These are phyloP conservation scores for Cordyceps javanica DNA, from an alignment of 2,329 filamentous ascomycete species.

Conservation along the genomic window DNA sequence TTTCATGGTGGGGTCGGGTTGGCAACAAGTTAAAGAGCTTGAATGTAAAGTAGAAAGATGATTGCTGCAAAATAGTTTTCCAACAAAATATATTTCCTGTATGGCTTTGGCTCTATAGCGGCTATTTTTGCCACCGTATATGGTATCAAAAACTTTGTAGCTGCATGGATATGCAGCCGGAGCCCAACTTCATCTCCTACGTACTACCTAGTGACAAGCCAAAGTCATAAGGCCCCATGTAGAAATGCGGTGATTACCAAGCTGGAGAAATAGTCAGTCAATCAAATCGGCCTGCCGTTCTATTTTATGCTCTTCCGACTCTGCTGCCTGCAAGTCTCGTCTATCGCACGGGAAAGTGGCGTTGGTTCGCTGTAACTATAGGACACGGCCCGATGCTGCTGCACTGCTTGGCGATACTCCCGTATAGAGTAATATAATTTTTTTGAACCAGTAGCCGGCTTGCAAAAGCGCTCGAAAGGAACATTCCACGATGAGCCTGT, in stretches of 20 bases:
- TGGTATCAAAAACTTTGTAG: too few species aligned
- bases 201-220: too few species aligned
- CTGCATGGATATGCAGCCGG: too few species aligned
- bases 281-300: background rate
- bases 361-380: background rate
- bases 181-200: too few species aligned
- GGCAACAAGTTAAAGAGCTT: background rate
- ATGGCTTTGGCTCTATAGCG: too few species aligned
- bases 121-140: too few species aligned
- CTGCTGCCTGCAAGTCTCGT: too few species aligned
- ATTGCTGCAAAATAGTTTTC: too few species aligned
- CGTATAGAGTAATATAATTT: background rate
- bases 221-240: too few species aligned
- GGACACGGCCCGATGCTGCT: background rate
- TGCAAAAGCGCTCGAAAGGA: background rate
- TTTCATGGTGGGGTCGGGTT: background rate
- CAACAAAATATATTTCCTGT: too few species aligned
- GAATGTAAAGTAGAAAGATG: too few species aligned
- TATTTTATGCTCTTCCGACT: background rate
- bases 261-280: background rate
- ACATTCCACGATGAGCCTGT: background rate
- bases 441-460: background rate
- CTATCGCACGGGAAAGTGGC: background rate
- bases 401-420: background rate
- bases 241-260: too few species aligned